Evolutionary conservation across 169 alveolate genomes (phyloP).

Genomic region (Perkinsus olseni): DNA sequence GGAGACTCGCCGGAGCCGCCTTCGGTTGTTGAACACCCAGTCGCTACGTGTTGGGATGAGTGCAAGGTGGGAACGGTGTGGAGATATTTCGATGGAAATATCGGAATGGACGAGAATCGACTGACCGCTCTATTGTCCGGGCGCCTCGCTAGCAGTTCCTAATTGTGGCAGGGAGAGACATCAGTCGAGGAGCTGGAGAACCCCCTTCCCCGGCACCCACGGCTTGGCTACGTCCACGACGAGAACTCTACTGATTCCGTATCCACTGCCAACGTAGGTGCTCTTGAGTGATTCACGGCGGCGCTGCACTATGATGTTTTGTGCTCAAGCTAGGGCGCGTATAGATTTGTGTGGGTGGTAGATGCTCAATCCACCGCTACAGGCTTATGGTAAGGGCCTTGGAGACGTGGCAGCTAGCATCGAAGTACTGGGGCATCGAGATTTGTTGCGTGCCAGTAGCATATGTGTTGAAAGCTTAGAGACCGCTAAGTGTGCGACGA

Average conservation of each 20-base stretch:
- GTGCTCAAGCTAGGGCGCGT: no score
- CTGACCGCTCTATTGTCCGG: no score
- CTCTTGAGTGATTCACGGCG: no score
- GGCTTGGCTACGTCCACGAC: not conserved
- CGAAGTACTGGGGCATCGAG: not conserved
- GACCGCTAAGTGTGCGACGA: not conserved
- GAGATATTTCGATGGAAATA: no score
- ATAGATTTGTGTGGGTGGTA: not conserved
- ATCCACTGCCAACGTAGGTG: not conserved
- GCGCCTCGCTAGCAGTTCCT: no score
- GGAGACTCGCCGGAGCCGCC: not conserved
- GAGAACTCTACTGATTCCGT: not conserved
- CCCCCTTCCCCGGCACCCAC: not conserved
- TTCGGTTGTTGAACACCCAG: not conserved
- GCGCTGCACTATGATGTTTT: no score
- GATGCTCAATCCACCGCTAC: not conserved
- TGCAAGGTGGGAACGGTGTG: no score
- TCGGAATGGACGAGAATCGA: no score
- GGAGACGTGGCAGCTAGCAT: not conserved
- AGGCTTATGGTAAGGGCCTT: not conserved
- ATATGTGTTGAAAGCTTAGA: not conserved
- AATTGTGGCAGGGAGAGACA: not conserved
- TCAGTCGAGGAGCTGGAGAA: not conserved
- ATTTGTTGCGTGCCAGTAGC: not conserved
- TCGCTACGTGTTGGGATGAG: not conserved